phyloP scores from a whole-genome alignment of 2,329 filamentous ascomycete species.

The Drechslerella stenobrocha region DNA sequence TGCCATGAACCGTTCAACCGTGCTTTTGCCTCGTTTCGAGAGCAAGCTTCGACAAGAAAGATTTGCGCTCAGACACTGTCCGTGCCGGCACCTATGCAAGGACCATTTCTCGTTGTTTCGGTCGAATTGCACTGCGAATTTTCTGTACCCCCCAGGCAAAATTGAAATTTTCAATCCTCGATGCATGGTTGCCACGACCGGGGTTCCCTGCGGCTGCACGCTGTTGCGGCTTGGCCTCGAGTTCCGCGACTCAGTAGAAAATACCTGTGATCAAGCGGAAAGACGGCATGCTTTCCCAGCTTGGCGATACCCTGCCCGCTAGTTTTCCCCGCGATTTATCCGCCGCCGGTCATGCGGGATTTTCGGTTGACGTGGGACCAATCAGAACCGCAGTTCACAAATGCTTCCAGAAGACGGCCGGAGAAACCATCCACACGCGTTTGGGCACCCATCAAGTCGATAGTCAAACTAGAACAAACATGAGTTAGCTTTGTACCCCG shows the following conservation, averaged over 20 bases:
- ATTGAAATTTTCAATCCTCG: slow-evolving; percentile 26
- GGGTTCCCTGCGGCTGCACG: slow-evolving; percentile 23
- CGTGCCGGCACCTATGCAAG: slow-evolving; percentile 43
- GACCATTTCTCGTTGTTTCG: slow-evolving; percentile 34
- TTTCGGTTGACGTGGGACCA: slow-evolving; percentile 45
- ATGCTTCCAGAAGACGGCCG: slow-evolving; percentile 46
- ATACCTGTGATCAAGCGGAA: slow-evolving; percentile 44
- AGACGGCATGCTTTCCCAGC: slow-evolving; percentile 39
- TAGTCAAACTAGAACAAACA: slow-evolving; percentile 4
- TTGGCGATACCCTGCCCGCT: slow-evolving; percentile 23
- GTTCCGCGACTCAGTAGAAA: slow-evolving; percentile 17
- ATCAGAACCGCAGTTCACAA: slow-evolving; percentile 15
- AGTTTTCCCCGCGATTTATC: slow-evolving; percentile 48
- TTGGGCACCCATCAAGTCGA: slow-evolving; percentile 1
- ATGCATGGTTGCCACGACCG: slow-evolving; percentile 6
- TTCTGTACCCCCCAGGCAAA: slow-evolving; percentile 43
- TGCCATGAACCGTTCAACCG: slow-evolving; percentile 19
- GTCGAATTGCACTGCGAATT: slow-evolving; percentile 19
- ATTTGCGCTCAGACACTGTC: slow-evolving; percentile 42
- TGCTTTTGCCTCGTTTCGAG: slow-evolving; percentile 13
- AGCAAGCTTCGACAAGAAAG: neutral
- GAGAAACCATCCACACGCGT: slow-evolving; percentile 28
- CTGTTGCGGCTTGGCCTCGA: slow-evolving; percentile 25
- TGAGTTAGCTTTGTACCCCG: slow-evolving; percentile 34
- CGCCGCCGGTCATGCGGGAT: slow-evolving; percentile 48